Percentiles rank a stretch among this genome's conserved stretches.
Evolutionary conservation across 352 stramenopile genomes (phyloP).

Genomic region (Phytophthora europaea): DNA sequence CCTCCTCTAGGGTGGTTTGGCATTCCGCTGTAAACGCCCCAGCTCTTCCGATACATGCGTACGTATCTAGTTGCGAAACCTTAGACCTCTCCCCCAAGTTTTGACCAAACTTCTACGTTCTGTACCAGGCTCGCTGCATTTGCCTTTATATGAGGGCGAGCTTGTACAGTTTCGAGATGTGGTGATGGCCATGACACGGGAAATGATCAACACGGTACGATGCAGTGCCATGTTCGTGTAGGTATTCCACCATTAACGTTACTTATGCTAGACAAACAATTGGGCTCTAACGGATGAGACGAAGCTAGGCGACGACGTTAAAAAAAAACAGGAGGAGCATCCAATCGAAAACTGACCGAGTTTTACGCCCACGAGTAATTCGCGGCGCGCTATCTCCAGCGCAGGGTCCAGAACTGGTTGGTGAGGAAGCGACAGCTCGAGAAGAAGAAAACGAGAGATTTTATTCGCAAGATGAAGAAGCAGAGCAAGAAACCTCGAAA

Average conservation of each 20-base stretch:
- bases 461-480: conserved; percentile 84
- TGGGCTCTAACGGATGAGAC: neutral
- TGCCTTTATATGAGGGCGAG: conserved; percentile 83
- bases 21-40: conserved; percentile 39
- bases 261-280: conserved; percentile 6
- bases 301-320: conserved; percentile 14
- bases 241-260: neutral
- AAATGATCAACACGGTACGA: conserved; percentile 72
- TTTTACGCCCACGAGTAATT: conserved; percentile 72
- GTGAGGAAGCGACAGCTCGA: conserved; percentile 65
- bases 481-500: conserved; percentile 50
- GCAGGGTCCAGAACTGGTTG: conserved; percentile 56
- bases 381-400: conserved; percentile 57
- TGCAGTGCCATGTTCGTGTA: neutral
- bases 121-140: conserved; percentile 48
- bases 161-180: conserved; percentile 88
- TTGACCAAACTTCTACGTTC: neutral
- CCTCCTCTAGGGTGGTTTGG: conserved; percentile 72
- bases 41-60: conserved; percentile 59
- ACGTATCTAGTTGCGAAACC: conserved; percentile 18
- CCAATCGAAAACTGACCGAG: conserved; percentile 41
- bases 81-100: neutral
- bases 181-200: conserved; percentile 71
- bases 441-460: conserved; percentile 70
- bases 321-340: neutral